These are phyloP conservation scores for Penicillium glabrum DNA, from an alignment of 2,329 filamentous ascomycete genomes.

Conservation along the genomic window DNA sequence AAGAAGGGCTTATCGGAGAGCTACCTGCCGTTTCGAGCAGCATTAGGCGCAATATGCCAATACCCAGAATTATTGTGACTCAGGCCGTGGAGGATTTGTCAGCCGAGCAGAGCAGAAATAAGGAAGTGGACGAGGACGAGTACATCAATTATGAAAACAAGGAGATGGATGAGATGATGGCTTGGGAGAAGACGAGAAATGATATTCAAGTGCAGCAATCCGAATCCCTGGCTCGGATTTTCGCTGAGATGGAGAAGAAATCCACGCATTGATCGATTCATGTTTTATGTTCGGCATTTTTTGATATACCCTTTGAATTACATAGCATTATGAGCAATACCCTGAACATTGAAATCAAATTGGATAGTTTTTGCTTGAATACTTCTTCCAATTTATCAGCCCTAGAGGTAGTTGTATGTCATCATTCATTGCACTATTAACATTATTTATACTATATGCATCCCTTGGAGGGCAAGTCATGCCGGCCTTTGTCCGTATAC, in stretches of 20 bases:
- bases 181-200: constrained; percentile 14
- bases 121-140: not conserved
- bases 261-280: not conserved
- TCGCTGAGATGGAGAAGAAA: constrained; percentile 12
- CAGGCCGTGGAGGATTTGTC: constrained; percentile 1
- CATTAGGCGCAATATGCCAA: not conserved
- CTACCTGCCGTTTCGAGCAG: not conserved
- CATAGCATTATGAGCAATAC: no score
- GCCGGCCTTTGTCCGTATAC: constrained; percentile 31
- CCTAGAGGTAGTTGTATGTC: not conserved
- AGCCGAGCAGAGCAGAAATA: not conserved
- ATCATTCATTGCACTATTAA: not conserved
- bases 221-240: constrained; percentile 10
- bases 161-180: constrained; percentile 17
- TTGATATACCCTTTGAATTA: not conserved
- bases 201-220: constrained; percentile 13
- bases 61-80: constrained; percentile 15
- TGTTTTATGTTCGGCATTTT: not conserved
- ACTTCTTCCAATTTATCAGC: no score
- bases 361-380: no score
- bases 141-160: not conserved
- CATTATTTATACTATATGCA: not conserved
- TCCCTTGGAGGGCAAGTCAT: not conserved
- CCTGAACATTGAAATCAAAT: no score
- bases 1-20: constrained; percentile 5